Percentiles rank a stretch among this genome's conserved stretches.
These are phyloP conservation scores for Globisporangium apiculatum DNA, from an alignment of 352 stramenopile species.

Conservation along the genomic window DNA sequence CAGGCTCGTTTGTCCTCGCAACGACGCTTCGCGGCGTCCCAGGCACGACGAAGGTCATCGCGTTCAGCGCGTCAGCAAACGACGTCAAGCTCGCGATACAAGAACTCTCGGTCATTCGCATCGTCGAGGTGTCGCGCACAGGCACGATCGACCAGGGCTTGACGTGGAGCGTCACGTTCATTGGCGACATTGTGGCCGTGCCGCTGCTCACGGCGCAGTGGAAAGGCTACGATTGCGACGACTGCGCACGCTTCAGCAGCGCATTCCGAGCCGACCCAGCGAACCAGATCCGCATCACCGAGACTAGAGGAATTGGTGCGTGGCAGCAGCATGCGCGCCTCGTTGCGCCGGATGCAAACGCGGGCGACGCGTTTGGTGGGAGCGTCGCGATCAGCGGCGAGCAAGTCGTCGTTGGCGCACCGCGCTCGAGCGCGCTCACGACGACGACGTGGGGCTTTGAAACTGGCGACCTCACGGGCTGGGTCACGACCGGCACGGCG, in stretches of 20 bases:
- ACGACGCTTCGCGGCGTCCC: slow-evolving; percentile 51
- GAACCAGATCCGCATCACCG: slow-evolving; percentile 45
- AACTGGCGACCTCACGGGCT: slow-evolving; percentile 92
- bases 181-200: slow-evolving; percentile 60
- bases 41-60: slow-evolving; percentile 52
- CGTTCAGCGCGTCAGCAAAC: slow-evolving; percentile 49
- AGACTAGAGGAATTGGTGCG: slow-evolving; percentile 39
- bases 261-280: slow-evolving; percentile 41
- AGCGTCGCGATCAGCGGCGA: slow-evolving; percentile 74
- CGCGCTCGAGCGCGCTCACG: slow-evolving; percentile 53
- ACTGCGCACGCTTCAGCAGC: slow-evolving; percentile 74
- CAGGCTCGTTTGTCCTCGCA: slow-evolving; percentile 71
- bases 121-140: slow-evolving; percentile 73
- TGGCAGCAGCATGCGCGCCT: slow-evolving; percentile 64
- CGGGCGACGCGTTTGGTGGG: slow-evolving; percentile 67
- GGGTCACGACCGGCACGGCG: slow-evolving; percentile 88
- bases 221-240: slow-evolving; percentile 49
- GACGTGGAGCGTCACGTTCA: slow-evolving; percentile 76
- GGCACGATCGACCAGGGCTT: slow-evolving; percentile 75
- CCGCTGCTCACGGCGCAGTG: slow-evolving; percentile 58
- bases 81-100: slow-evolving; percentile 82
- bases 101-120: slow-evolving; percentile 59
- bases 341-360: slow-evolving; percentile 57
- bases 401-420: slow-evolving; percentile 68
- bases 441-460: slow-evolving; percentile 97